Evolutionary conservation across 2,329 filamentous ascomycete species (phyloP), one percentile per base, ranked within the genome.

Genomic region (Colletotrichum simmondsii): DNA sequence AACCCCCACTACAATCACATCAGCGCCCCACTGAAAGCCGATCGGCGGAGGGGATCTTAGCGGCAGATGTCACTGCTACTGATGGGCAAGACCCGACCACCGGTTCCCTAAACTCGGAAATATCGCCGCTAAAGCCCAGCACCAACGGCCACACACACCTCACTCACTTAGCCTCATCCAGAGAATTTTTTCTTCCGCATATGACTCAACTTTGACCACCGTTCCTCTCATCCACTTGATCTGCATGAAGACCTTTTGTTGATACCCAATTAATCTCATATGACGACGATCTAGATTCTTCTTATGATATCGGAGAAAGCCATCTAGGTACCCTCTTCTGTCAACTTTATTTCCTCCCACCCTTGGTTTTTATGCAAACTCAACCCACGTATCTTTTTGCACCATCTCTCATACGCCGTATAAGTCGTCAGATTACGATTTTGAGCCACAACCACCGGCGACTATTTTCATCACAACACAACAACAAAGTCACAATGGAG

Each of bases 401-500:
- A 49, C 68, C 74, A 59, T 64, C 64, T 69, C 37, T 66, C 57
- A 62, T 28, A 53, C 46, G 52, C 37, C 64, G 71, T 74, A 68
- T 74, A 71, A 75, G 71, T 74, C 68, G 72, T 28, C 67, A 49
- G 30, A 24, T 68, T 26, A 37, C 71, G 52, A 63, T 35, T 22
- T 37, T 28, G 2, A 60, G 32, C 68, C 59, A 11, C 30, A 63
- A 19, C 2, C 32, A 4, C 0, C 24, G 22, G 11, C 57, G 10
- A 59, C 11, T 42, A 10, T 12, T 56, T 12, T 66, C 62, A 8
- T 56, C 52, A 60, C 10, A 62, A 16, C 57, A 57, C 0, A 26
- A 53, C n/a, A 61, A 8, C 19, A 46, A 19, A 24, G 16, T 12
- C 62, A 73, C 77, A 42, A 85, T 85, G 83, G 78, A 85, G 75